These are phyloP conservation scores for Thecaphora thlaspeos DNA, from an alignment of 1,284 basidiomycete genomes.

Conservation along the genomic window DNA sequence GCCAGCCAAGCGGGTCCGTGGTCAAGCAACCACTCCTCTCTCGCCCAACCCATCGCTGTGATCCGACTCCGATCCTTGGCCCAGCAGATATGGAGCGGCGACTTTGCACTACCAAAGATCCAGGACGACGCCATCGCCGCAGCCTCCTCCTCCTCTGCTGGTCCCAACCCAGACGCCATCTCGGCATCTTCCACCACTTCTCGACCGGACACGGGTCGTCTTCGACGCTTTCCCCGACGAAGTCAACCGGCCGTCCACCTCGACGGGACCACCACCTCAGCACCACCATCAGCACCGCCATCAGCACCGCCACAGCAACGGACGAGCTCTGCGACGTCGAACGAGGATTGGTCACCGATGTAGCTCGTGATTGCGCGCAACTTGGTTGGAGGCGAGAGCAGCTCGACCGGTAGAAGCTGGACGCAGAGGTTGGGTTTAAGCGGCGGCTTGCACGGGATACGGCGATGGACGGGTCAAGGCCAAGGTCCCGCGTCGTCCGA, in stretches of 20 bases:
- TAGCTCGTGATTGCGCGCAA: slow-evolving; percentile 32
- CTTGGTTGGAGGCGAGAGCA: not conserved
- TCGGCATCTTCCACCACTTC: not conserved
- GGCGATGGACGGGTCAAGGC: no score
- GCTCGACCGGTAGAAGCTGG: not conserved
- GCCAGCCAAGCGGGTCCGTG: no score
- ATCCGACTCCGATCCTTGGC: slow-evolving; percentile 9
- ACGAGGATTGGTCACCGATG: slow-evolving; percentile 20
- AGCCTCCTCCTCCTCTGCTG: no score
- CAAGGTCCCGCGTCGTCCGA: not conserved
- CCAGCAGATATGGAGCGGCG: not conserved
- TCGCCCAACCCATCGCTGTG: slow-evolving; percentile 29
- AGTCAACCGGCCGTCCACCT: slow-evolving; percentile 2
- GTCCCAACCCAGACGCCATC: not conserved
- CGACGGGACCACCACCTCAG: no score
- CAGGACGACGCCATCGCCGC: no score
- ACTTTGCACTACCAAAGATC: not conserved
- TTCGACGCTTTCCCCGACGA: slow-evolving; percentile 23
- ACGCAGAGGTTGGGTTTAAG: not conserved
- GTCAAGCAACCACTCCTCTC: not conserved
- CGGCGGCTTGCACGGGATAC: not conserved
- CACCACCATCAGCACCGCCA: no score
- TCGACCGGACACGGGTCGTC: slow-evolving; percentile 19
- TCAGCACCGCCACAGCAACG: no score
- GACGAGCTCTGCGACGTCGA: not conserved